Percentiles rank a stretch among this genome's conserved stretches.
These are phyloP conservation scores for Amylocarpus encephaloides DNA, from an alignment of 2,329 filamentous ascomycete species.

Conservation along the genomic window DNA sequence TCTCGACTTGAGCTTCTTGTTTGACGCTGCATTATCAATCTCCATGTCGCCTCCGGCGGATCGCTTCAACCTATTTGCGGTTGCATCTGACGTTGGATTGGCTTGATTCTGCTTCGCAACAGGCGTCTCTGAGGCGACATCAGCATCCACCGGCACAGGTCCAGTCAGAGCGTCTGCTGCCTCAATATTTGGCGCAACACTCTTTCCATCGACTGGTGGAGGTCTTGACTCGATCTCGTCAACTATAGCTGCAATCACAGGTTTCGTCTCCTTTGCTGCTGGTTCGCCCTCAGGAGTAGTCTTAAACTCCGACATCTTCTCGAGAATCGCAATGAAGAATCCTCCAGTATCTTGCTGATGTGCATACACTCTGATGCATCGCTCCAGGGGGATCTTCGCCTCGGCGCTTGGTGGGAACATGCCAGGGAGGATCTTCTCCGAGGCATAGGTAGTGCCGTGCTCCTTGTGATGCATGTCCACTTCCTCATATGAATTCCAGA, in stretches of 20 bases:
- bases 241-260: conserved; percentile 33
- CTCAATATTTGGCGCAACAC: conserved; percentile 29
- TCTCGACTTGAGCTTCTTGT: conserved; percentile 45
- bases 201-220: conserved; percentile 27
- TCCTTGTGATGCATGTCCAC: conserved; percentile 63
- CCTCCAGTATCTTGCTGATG: conserved; percentile 94
- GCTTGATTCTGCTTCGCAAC: conserved; percentile 31
- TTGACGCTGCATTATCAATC: conserved; percentile 11
- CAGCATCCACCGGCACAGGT: not conserved
- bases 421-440: conserved; percentile 64
- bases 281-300: conserved; percentile 62
- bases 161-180: conserved; percentile 26
- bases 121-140: conserved; percentile 11
- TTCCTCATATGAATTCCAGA: conserved; percentile 78
- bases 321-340: conserved; percentile 93
- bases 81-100: conserved; percentile 18
- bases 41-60: conserved; percentile 32
- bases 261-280: conserved; percentile 41
- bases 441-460: conserved; percentile 50
- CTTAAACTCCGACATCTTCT: conserved; percentile 84
- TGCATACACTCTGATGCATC: conserved; percentile 90
- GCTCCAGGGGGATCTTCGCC: conserved; percentile 68
- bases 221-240: conserved; percentile 35
- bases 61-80: conserved; percentile 30
- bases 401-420: conserved; percentile 69